Evolutionary conservation across 345 rosid species (phyloP), one percentile per base, ranked within the genome.

Genomic region (Camelina neglecta): DNA sequence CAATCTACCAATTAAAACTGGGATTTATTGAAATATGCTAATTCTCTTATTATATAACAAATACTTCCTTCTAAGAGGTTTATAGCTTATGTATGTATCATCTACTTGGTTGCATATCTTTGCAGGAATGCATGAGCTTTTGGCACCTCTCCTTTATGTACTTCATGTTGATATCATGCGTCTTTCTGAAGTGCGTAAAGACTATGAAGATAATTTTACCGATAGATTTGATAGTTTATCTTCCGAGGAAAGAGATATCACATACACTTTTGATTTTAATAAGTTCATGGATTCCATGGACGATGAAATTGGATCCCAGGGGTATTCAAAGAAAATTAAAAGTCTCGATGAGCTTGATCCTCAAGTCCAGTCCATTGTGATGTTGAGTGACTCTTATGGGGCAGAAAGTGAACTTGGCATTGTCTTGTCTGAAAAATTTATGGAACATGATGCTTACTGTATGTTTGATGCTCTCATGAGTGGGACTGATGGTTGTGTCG

Each of bases 381-480:
- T 78, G 83, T 79, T 93, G 49, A 86, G 87, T 53, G 97, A 93
- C 79, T 84, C 95, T 60, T 93, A 93, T 42, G 97, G 97, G 31
- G 92, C 92, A 72, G 98, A 93, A 84, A 91, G 96, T 71, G 97
- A 93, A 82, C 83, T 90, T 69, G 95, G 98, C 20, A 83, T 85
- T 75, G 88, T 90, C 60, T 80, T 90, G 80, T 93, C 98, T 48
- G 95, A 93, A 82, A 93, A 93, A 79, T 90, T 93, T 75, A 81
- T 89, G 90, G 96, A 93, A 69, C 98, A 93, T 74, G 96, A 93
- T 82, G 95, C 93, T 18, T 93, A 89, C 78, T 86, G 89, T 68
- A 93, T 93, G 98, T 89, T 93, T 72, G 95, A 93, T 74, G 86
- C 96, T 75, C 72, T 93, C 65, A 90, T 90, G 96, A 86, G 74